Evolutionary conservation across 176 grass and related monocot species (phyloP).

Genomic region (maize (Zea mays)): Zm-B73-REFERENCE-NAM-5.0 NC_050096.1:206804001-206804500

Average conservation of each 20-base stretch:
- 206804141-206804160: constrained; percentile 1
- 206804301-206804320: not conserved
- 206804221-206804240: not conserved
- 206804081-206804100: not conserved
- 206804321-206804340: constrained; percentile 2
- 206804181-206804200: not conserved
- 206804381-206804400: no score
- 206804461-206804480: no score
- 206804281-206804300: constrained; percentile 6
- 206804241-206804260: constrained; percentile 5
- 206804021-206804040: not conserved
- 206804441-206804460: no score
- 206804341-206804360: no score
- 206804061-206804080: not conserved
- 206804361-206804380: no score
- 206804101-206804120: not conserved
- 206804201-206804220: not conserved
- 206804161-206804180: not conserved
- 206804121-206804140: constrained; percentile 14
- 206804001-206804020: not conserved
- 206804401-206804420: no score
- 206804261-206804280: not conserved
- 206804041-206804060: not conserved
- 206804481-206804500: no score
- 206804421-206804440: no score